Percentiles rank a stretch among this genome's conserved stretches.
These are phyloP conservation scores for Pyrus bretschneideri DNA, from an alignment of 306 rosid species.

Conservation along the genomic window DNA sequence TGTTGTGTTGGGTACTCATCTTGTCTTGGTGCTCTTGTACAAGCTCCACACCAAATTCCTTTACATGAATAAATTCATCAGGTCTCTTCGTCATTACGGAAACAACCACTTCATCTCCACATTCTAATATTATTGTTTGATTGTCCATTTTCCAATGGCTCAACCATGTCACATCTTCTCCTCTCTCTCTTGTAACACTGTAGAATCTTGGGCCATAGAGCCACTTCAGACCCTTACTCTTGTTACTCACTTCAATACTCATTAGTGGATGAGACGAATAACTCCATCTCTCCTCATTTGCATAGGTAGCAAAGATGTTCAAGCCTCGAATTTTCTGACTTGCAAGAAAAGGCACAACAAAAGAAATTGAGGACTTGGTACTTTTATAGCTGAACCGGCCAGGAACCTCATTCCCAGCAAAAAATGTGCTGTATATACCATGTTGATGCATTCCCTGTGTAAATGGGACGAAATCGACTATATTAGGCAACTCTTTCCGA, in stretches of 20 bases:
- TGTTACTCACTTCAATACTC: background rate
- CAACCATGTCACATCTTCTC: constrained; percentile 3
- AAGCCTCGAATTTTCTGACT: background rate
- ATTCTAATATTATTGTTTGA: too few species aligned
- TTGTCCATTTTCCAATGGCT: background rate
- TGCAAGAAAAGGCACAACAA: background rate
- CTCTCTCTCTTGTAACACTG: fast-evolving
- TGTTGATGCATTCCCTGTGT: background rate
- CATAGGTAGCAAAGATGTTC: background rate
- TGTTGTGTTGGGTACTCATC: too few species aligned
- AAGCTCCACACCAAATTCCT: too few species aligned
- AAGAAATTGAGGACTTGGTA: background rate
- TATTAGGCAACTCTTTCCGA: background rate
- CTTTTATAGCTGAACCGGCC: background rate
- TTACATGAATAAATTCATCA: too few species aligned
- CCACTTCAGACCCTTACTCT: background rate
- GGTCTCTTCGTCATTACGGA: too few species aligned
- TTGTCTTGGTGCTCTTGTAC: too few species aligned
- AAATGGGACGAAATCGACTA: background rate
- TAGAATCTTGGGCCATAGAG: fast-evolving
- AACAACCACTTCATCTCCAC: too few species aligned
- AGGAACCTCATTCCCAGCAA: background rate
- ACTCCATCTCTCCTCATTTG: too few species aligned
- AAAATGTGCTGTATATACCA: constrained; percentile 1
- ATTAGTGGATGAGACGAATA: too few species aligned